Evolutionary conservation across 768 basidiomycete species (phyloP).

Genomic region (Tricholoma hemisulphureum): DNA sequence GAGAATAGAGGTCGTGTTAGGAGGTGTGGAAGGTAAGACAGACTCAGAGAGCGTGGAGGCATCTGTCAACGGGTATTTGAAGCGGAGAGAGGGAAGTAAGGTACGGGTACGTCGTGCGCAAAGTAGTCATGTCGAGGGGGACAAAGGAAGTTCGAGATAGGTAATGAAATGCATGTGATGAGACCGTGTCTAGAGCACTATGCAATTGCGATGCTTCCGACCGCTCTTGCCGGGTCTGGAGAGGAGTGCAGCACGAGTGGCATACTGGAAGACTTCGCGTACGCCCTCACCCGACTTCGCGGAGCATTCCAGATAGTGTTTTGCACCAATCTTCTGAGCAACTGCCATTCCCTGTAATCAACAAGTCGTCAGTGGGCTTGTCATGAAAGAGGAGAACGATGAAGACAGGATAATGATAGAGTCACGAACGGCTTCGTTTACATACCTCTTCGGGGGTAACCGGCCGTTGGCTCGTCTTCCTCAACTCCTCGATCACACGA

Average conservation of each 20-base stretch:
- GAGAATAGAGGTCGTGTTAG: conserved; percentile 1
- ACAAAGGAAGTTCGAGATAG: background rate
- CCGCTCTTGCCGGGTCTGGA: conserved; percentile 19
- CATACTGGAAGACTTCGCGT: conserved; percentile 97
- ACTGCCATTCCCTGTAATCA: conserved; percentile 81
- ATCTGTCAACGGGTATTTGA: conserved; percentile 2
- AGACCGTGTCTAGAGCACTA: conserved; percentile 9
- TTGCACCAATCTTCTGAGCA: conserved; percentile 94
- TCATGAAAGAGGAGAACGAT: background rate
- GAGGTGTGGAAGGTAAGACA: background rate
- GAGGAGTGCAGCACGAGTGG: conserved; percentile 88
- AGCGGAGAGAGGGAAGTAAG: background rate
- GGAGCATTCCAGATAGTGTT: conserved; percentile 96
- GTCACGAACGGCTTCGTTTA: conserved; percentile 4
- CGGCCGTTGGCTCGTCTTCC: conserved; percentile 91
- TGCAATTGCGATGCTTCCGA: conserved; percentile 13
- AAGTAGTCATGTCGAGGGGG: background rate
- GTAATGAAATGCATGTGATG: background rate
- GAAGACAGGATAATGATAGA: background rate
- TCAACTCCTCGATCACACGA: conserved; percentile 90
- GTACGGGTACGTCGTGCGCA: conserved; percentile 1
- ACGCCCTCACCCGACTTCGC: conserved; percentile 97
- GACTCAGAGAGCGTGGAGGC: background rate
- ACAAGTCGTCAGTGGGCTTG: background rate
- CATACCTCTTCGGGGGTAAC: conserved; percentile 89